Conservation (phyloP, 2,329 filamentous ascomycete species). For the Botrytis elliptica region DNA sequence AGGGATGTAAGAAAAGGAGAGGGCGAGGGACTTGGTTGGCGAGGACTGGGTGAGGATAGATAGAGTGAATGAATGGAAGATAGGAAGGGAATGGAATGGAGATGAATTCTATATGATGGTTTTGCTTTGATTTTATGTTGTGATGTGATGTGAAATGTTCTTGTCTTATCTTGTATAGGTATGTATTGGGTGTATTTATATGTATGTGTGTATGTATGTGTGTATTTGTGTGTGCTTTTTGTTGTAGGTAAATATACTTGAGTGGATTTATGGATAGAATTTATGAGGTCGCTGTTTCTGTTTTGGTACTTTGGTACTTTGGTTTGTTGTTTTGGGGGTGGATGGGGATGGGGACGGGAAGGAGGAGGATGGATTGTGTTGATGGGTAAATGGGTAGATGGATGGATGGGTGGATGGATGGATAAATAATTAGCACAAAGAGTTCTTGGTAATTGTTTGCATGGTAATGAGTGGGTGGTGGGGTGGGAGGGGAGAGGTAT, state of each 20-base stretch:
- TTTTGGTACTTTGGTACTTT: too few species aligned
- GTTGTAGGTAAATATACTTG: background rate
- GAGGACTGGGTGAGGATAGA: background rate
- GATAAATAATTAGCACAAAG: too few species aligned
- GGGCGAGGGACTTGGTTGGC: background rate
- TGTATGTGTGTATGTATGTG: background rate
- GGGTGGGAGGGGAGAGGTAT: too few species aligned
- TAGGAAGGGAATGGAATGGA: background rate
- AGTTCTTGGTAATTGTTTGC: too few species aligned
- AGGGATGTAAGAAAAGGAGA: background rate
- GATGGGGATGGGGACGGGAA: too few species aligned
- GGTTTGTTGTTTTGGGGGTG: too few species aligned
- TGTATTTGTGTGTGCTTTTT: background rate
- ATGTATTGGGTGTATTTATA: fast-evolving
- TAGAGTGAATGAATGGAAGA: background rate
- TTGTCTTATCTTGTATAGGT: background rate
- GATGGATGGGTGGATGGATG: too few species aligned
- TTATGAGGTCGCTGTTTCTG: too few species aligned
- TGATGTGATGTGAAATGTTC: background rate
- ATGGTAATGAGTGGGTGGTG: too few species aligned
- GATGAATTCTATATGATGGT: background rate
- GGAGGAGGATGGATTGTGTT: too few species aligned
- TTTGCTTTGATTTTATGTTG: background rate
- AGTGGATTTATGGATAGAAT: too few species aligned
- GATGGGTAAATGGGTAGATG: too few species aligned